Evolutionary conservation across 1,284 basidiomycete species (phyloP).

Genomic region (Ceratobasidium sp.): DNA sequence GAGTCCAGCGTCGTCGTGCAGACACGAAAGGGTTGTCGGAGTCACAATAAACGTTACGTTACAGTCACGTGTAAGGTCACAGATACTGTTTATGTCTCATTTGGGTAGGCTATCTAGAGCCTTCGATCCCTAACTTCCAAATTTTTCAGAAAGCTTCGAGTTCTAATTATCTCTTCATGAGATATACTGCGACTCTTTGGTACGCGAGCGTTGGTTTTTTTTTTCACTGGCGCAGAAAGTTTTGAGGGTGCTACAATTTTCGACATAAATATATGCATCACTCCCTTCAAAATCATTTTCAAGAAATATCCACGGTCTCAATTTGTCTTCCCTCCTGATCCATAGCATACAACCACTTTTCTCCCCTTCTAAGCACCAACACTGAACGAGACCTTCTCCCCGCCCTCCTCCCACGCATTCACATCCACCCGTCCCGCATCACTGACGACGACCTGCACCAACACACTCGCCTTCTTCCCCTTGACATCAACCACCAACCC

Average conservation of each 20-base stretch:
- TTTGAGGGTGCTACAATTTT: too few relatives aligned
- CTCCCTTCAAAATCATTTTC: neutral
- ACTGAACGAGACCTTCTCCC: constrained; percentile 50
- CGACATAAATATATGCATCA: neutral
- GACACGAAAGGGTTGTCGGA: too few relatives aligned
- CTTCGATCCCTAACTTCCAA: neutral
- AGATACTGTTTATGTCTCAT: too few relatives aligned
- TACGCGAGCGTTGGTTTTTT: neutral
- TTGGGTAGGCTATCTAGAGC: neutral
- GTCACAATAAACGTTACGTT: too few relatives aligned
- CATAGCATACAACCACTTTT: constrained; percentile 6
- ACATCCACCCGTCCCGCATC: constrained; percentile 65
- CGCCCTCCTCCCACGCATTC: constrained; percentile 61
- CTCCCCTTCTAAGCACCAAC: constrained; percentile 17
- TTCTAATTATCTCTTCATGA: too few relatives aligned
- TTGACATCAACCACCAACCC: constrained; percentile 64
- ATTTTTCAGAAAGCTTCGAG: neutral
- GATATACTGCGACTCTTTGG: neutral
- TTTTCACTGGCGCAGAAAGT: neutral
- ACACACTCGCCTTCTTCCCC: constrained; percentile 61
- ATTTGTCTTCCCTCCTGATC: too few relatives aligned
- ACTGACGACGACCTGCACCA: constrained; percentile 73
- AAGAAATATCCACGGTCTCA: too few relatives aligned
- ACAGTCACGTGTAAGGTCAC: too few relatives aligned
- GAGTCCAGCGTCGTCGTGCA: too few relatives aligned